Evolutionary conservation across 306 rosid genomes (phyloP), one percentile per base, ranked within the genome.

Genomic region (Cucumis melo): DNA sequence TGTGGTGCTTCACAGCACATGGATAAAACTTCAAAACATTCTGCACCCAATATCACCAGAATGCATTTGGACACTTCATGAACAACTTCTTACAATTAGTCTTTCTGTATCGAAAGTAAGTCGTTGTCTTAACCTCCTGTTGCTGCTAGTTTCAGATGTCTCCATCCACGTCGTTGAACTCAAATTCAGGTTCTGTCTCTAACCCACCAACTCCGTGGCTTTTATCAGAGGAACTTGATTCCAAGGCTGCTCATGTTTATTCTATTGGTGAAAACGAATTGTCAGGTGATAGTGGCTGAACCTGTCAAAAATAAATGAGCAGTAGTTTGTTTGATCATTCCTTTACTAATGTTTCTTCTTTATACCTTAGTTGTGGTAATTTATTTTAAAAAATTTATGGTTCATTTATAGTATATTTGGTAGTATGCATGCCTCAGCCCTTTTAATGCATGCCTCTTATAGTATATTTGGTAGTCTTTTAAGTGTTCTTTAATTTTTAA

Each of bases 151-250:
- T 77, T 73, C 89, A 89, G 83, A 92, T 88, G 66, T 90, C 97
- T 80, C 98, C 99, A 34, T 76, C 78, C 80, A 86, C 88, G 36
- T 88, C 95, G 51, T 83, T 83, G 83, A 85, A 88, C 82, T 95
- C 97, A 72, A 86, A 86, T 87, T 89, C 91, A 73, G 86, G 93
- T 84, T 82, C 91, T 77, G 82, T 76, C 82, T 88, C 97, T 78
- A 89, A 90, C 51, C 91, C 92, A 44, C 54, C 86, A 74, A 82
- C 88, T 77, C 89, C 87, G 8, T 84, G 78, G 88, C 68, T 84
- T 82, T 56, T 84, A 83, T 84, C 93, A 23, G 98, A 95, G 72
- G 97, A 95, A 84, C 87, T 84, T 80, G 93, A 90, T 82, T 87
- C 98, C 16, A 89, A 88, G 78, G 79, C 84, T 81, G 81, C 78